phyloP scores from a whole-genome alignment of 345 rosid genomes.

The Arabidopsis thaliana region DNA sequence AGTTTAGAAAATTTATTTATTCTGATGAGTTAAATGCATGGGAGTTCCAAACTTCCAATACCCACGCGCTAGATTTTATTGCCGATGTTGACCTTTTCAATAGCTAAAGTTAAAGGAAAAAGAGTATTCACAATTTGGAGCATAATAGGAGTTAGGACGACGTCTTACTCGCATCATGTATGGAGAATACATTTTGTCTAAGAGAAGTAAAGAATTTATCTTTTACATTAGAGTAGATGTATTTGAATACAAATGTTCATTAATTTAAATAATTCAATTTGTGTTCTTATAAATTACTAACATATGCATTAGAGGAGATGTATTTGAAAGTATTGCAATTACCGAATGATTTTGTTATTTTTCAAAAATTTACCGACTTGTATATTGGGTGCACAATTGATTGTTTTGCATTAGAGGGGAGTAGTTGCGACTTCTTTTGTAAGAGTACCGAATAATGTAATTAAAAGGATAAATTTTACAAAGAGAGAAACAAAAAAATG shows the following conservation, averaged over 20 bases:
- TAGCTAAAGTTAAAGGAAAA: background rate
- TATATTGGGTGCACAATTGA: background rate
- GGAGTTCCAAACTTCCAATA: slow-evolving; percentile 43
- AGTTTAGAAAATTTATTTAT: slow-evolving; percentile 10
- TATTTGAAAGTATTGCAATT: no score
- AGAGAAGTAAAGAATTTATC: background rate
- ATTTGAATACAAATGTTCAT: background rate
- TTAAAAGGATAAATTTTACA: background rate
- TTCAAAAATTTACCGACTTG: no score
- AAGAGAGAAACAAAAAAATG: background rate
- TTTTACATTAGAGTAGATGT: background rate
- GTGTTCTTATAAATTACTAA: no score
- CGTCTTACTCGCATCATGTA: slow-evolving; percentile 16
- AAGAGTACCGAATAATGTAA: background rate
- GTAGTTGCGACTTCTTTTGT: background rate
- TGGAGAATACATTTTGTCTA: background rate
- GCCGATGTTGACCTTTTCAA: slow-evolving; percentile 43
- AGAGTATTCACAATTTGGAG: slow-evolving; percentile 26
- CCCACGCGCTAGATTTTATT: slow-evolving; percentile 40
- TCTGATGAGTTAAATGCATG: slow-evolving; percentile 39
- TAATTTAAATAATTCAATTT: no score
- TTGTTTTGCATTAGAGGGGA: background rate
- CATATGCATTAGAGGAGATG: no score
- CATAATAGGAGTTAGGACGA: slow-evolving; percentile 15
- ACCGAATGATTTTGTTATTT: no score